These are phyloP conservation scores for Nakazawaea holstii DNA, from an alignment of 805 yeast species.

Conservation along the genomic window DNA sequence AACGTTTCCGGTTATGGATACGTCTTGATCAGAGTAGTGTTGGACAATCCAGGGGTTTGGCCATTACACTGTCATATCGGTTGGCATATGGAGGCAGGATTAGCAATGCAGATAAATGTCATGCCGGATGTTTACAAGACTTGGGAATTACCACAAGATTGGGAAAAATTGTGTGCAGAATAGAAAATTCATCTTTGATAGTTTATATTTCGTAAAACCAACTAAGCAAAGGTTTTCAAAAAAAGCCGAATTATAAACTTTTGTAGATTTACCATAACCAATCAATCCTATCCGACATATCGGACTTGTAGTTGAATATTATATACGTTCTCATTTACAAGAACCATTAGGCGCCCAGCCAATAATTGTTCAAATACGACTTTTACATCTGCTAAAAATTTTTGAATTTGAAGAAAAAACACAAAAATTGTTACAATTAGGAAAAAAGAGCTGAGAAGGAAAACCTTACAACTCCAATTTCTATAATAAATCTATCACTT, in stretches of 20 bases:
- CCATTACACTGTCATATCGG: slow-evolving; percentile 88
- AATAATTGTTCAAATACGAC: too few species aligned
- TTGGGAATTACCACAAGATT: slow-evolving; percentile 7
- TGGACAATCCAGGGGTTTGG: slow-evolving; percentile 93
- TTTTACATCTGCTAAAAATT: too few species aligned
- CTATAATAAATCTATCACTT: too few species aligned
- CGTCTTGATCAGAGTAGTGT: slow-evolving; percentile 66
- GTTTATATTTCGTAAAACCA: too few species aligned
- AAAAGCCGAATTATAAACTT: neutral
- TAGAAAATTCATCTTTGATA: neutral
- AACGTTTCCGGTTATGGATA: slow-evolving; percentile 63
- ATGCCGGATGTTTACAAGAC: slow-evolving; percentile 1
- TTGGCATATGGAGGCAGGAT: slow-evolving; percentile 53
- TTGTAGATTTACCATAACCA: too few species aligned
- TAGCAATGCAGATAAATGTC: slow-evolving; percentile 15
- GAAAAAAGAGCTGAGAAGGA: too few species aligned
- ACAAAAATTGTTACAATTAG: too few species aligned
- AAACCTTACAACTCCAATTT: too few species aligned
- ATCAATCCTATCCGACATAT: too few species aligned
- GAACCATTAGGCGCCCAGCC: neutral
- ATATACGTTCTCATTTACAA: too few species aligned
- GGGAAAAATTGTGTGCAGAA: slow-evolving; percentile 1
- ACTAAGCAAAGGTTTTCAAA: neutral
- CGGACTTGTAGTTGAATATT: too few species aligned
- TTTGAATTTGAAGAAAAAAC: too few species aligned